Evolutionary conservation across 2,329 filamentous ascomycete species (phyloP).

Genomic region (Bipolaris oryzae): DNA sequence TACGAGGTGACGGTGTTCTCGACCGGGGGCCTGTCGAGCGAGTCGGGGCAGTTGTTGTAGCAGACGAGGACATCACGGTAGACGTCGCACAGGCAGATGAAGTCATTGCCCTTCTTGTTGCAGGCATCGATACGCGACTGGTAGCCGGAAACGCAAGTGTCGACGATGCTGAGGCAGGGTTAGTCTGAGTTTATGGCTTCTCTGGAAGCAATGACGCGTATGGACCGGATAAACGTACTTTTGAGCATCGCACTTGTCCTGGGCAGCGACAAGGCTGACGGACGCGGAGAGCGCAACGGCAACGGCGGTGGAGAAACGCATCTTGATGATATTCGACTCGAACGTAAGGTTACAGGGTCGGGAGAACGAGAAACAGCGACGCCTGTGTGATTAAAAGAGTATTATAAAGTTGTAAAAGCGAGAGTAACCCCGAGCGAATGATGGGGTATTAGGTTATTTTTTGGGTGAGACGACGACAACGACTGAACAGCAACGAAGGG

Average conservation of each 20-base stretch:
- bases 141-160: slow-evolving; percentile 54
- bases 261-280: slow-evolving; percentile 50
- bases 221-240: slow-evolving; percentile 38
- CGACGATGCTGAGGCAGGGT: slow-evolving; percentile 54
- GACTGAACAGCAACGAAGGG: slow-evolving; percentile 1
- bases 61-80: slow-evolving; percentile 62
- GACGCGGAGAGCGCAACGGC: slow-evolving; percentile 39
- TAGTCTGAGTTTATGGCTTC: not conserved
- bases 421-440: slow-evolving; percentile 2
- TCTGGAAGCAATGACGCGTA: not conserved
- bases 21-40: slow-evolving; percentile 44
- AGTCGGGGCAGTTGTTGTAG: slow-evolving; percentile 68
- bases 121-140: slow-evolving; percentile 53
- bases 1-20: slow-evolving; percentile 45
- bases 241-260: slow-evolving; percentile 47
- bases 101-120: slow-evolving; percentile 53
- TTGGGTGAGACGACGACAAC: not conserved
- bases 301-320: slow-evolving; percentile 42
- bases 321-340: slow-evolving; percentile 20
- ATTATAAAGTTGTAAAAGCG: not conserved
- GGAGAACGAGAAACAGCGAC: not conserved
- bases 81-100: slow-evolving; percentile 63
- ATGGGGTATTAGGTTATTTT: not conserved
- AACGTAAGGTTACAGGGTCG: not conserved
- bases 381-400: not conserved